Percentiles rank a stretch among this genome's conserved stretches.
Evolutionary conservation across 768 basidiomycete species (phyloP).

Genomic region (Boletus pseudopeckii): DNA sequence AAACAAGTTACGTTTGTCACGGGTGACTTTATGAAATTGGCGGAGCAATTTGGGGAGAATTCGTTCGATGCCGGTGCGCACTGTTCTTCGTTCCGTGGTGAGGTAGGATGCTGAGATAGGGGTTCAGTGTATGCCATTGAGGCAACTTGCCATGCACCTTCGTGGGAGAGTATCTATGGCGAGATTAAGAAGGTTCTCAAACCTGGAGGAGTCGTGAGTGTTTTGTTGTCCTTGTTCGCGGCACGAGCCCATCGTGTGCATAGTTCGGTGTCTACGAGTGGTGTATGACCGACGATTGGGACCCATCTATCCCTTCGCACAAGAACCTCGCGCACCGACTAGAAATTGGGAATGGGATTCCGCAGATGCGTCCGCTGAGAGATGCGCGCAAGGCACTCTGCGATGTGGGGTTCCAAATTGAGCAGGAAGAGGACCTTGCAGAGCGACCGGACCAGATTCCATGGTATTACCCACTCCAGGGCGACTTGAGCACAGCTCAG

Average conservation of each 20-base stretch:
- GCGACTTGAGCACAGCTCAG: constrained; percentile 89
- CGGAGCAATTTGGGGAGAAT: constrained; percentile 87
- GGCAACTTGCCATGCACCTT: constrained; percentile 94
- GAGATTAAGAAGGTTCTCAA: constrained; percentile 93
- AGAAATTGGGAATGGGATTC: constrained; percentile 95
- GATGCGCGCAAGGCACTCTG: constrained; percentile 72
- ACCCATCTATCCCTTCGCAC: constrained; percentile 80
- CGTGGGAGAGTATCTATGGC: constrained; percentile 92
- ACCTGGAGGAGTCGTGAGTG: constrained; percentile 87
- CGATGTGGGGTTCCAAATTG: constrained; percentile 80
- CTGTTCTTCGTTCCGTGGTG: background rate
- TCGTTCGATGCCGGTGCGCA: constrained; percentile 88
- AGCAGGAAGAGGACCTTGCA: constrained; percentile 93
- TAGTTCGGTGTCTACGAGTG: constrained; percentile 99
- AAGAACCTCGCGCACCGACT: constrained; percentile 88
- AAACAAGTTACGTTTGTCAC: constrained; percentile 79
- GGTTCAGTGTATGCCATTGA: constrained; percentile 88
- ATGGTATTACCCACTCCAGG: constrained; percentile 98
- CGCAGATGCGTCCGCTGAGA: constrained; percentile 85
- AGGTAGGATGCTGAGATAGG: constrained; percentile 2
- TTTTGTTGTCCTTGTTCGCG: background rate
- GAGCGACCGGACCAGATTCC: constrained; percentile 71
- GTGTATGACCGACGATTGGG: constrained; percentile 97
- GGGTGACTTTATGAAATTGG: constrained; percentile 96
- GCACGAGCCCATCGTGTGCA: background rate